These are phyloP conservation scores for Cyberlindnera mrakii DNA, from an alignment of 805 yeast species.

Conservation along the genomic window DNA sequence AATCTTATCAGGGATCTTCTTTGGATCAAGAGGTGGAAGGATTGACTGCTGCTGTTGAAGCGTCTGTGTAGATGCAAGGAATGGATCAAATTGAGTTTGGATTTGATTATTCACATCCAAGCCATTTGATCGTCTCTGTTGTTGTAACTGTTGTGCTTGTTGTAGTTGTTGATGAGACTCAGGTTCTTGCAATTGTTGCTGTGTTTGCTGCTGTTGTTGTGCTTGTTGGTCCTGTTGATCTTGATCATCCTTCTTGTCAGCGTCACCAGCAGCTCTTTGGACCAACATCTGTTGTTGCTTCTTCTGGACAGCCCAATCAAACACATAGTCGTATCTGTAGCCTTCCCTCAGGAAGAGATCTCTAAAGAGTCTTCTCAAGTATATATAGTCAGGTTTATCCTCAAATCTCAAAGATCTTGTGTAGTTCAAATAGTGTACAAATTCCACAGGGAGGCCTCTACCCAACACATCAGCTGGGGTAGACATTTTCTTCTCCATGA, in stretches of 20 bases:
- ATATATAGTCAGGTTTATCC: slow-evolving; percentile 92
- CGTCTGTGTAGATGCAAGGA: no score
- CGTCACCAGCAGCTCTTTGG: slow-evolving; percentile 16
- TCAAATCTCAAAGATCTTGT: slow-evolving; percentile 89
- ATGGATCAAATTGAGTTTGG: no score
- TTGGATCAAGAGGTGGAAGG: no score
- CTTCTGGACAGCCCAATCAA: slow-evolving; percentile 93
- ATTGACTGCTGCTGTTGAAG: no score
- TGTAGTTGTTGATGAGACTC: slow-evolving; percentile 11
- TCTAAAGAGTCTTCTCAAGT: slow-evolving; percentile 81
- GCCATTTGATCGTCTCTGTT: slow-evolving; percentile 8
- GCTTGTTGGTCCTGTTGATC: slow-evolving; percentile 9
- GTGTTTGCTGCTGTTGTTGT: slow-evolving; percentile 11
- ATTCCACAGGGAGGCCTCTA: slow-evolving; percentile 88
- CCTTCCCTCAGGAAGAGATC: slow-evolving; percentile 85
- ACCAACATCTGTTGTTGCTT: slow-evolving; percentile 43
- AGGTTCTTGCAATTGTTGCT: slow-evolving; percentile 12
- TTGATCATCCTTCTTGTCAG: slow-evolving; percentile 3
- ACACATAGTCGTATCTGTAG: slow-evolving; percentile 87
- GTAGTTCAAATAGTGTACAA: slow-evolving; percentile 77
- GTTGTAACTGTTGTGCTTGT: slow-evolving; percentile 14
- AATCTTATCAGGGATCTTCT: no score
- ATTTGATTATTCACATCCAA: slow-evolving; percentile 1
- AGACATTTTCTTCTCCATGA: slow-evolving; percentile 90
- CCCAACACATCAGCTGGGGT: slow-evolving; percentile 83